Evolutionary conservation across 495 filamentous ascomycete species (phyloP), one percentile per base, ranked within the genome.

Genomic region (Penicillium crystallinum): DNA sequence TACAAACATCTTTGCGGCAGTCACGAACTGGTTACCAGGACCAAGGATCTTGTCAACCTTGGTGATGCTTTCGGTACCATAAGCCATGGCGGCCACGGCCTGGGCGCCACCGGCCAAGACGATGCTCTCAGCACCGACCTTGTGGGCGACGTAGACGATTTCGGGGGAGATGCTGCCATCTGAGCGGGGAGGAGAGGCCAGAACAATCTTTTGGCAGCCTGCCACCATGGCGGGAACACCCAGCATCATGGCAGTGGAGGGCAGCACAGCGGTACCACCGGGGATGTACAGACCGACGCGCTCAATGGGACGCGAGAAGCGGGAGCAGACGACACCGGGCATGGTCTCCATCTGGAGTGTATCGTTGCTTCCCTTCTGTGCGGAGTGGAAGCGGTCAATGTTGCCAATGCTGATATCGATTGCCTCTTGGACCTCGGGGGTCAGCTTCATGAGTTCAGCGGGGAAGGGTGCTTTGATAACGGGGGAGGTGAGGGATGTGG

Each of bases 21-120:
- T 98, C 23, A 98, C 95, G 63, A 97, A 98, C 70, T 98, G 93
- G 71, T 98, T 98, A 34, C 93, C 93, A 2, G 93, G 93, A 1
- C 93, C 93, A 4, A 98, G 81, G 60, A 98, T 96, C 83, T 98
- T 98, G 78, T 98, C 93, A 15, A 97, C 95, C 74, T 98, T 98
- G 64, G 73, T 89, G 52, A 97, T 81, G 62, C 77, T 81, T 55
- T 84, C 72, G 0, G 84, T 86, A n/a, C 84, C 84, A 49, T 86
- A 72, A 4, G 83, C 83, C 80, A 87, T 84, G 22, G 82, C 83
- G 3, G 83, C 81, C 41, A 98, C 85, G n/a, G 93, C 93, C 73
- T 98, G 93, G 0, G 95, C 93, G 45, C 93, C 93, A 34, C 93
- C 93, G 4, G 93, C 93, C 12, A 97, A 81, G 7, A 97, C 91